Conservation (phyloP, 352 stramenopile species). For the Globisporangium viniferum region DNA sequence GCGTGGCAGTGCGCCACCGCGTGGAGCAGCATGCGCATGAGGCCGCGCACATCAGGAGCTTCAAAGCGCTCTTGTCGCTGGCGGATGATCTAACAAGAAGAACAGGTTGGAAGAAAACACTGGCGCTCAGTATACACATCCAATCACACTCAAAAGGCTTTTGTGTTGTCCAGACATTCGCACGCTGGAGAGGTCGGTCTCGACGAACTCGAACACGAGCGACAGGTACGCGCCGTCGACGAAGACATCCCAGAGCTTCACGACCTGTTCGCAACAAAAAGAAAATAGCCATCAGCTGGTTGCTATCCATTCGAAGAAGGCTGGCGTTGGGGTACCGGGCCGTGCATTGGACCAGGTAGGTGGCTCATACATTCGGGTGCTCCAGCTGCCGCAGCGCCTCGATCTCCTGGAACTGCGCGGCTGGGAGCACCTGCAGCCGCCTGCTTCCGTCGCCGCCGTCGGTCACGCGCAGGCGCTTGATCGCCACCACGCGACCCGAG, state of each 20-base stretch:
- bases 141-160: not conserved
- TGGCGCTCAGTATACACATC: not conserved
- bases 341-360: not conserved
- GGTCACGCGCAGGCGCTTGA: constrained; percentile 56
- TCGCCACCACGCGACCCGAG: constrained; percentile 39
- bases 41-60: constrained; percentile 38
- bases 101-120: not conserved
- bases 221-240: constrained; percentile 53
- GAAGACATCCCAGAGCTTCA: constrained; percentile 61
- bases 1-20: constrained; percentile 61
- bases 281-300: not conserved
- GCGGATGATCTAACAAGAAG: constrained; percentile 32
- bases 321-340: not conserved
- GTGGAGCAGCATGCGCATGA: constrained; percentile 70
- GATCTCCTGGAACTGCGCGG: constrained; percentile 70
- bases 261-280: constrained; percentile 29
- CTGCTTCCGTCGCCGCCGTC: constrained; percentile 52
- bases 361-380: constrained; percentile 48
- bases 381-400: constrained; percentile 68
- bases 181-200: constrained; percentile 55
- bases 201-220: constrained; percentile 74
- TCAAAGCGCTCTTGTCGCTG: constrained; percentile 33
- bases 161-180: not conserved
- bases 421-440: constrained; percentile 43
- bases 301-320: not conserved